Base-by-base conservation (phyloP, 768 basidiomycete species). In the Hirschioporus abietinus region DNA sequence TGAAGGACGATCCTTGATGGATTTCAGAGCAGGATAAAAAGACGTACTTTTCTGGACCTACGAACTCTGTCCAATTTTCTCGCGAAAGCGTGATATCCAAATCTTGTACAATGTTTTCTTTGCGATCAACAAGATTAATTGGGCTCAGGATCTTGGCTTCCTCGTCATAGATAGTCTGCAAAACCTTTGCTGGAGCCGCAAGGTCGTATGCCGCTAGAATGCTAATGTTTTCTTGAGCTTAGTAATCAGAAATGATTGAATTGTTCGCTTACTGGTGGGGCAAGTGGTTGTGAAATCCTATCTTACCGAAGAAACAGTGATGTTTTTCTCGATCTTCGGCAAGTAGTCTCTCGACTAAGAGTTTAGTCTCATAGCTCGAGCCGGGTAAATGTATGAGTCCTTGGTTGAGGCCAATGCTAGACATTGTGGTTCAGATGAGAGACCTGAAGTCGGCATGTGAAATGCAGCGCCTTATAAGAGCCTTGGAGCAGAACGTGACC, bases 171-270 rank as follows among this genome's bases (percentile, higher is more conserved):
- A 86, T 84, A 65, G 82, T 81, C 66, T 82, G 78, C 57, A 88
- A 66, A 27, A 83, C 74, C 8, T 75, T 74, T 0, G 82, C 68
- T 18, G 83, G 67, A 4, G 85, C 85, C 2, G 85, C 86, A 1
- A 87, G 70, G 73, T 87, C 85, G 66, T 86, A 87, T 1, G 84
- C 83, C 0, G 84, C 84, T 1, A 87, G 74, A 10, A 87, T 64
- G 68, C 86, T 88, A 35, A 26, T n/a, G 30, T 20, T 34, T 35
- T 1, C 30, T 9, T 18, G 57, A 9, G 30, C n/a, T 20, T 36
- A 65, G 57, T 20, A 58, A 63, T 58, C 15, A 63, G 26, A 58
- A 42, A 20, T 25, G 23, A 68, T n/a, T n/a, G 58, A 35, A 57
- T 10, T 36, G 10, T 15, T 26, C 9, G 70, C 82, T 73, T 63